Conservation (phyloP, 2,329 filamentous ascomycete genomes). For the Verticillium albo-atrum region DNA sequence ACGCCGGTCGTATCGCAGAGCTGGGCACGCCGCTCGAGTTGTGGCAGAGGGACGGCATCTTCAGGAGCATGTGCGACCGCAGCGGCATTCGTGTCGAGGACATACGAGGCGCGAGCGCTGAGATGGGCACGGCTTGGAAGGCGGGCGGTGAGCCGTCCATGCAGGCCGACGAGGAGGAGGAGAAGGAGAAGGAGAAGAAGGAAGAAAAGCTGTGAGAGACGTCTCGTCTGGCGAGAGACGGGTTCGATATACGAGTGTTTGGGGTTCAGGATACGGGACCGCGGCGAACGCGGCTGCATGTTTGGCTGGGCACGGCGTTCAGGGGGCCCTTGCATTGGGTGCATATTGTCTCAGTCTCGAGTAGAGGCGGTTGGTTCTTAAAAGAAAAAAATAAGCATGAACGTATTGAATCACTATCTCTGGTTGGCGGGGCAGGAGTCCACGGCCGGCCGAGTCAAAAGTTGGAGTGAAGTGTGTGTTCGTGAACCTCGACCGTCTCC, state of each 20-base stretch:
- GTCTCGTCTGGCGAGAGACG: not conserved
- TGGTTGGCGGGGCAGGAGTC: too few relatives aligned
- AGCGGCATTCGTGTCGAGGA: conserved; percentile 67
- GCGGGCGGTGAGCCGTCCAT: conserved; percentile 5
- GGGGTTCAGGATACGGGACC: not conserved
- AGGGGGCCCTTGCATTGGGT: not conserved
- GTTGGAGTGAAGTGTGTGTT: too few relatives aligned
- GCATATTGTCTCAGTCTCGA: not conserved
- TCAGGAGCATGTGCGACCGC: conserved; percentile 83
- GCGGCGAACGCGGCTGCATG: not conserved
- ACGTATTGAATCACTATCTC: too few relatives aligned
- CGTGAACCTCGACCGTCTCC: too few relatives aligned
- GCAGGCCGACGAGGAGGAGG: conserved; percentile 15
- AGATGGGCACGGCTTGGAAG: conserved; percentile 14
- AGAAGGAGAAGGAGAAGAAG: conserved; percentile 14
- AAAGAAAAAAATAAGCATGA: too few relatives aligned
- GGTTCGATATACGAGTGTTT: not conserved
- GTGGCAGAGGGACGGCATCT: conserved; percentile 70
- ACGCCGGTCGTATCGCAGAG: conserved; percentile 81
- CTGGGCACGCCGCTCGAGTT: conserved; percentile 71
- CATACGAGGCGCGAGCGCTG: conserved; percentile 39
- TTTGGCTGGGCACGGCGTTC: not conserved
- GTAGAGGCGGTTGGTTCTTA: not conserved
- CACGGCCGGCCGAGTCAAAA: too few relatives aligned
- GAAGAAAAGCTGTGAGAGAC: conserved; percentile 12